Evolutionary conservation across 169 alveolate genomes (phyloP).

Genomic region (Plasmodium gaboni): DNA sequence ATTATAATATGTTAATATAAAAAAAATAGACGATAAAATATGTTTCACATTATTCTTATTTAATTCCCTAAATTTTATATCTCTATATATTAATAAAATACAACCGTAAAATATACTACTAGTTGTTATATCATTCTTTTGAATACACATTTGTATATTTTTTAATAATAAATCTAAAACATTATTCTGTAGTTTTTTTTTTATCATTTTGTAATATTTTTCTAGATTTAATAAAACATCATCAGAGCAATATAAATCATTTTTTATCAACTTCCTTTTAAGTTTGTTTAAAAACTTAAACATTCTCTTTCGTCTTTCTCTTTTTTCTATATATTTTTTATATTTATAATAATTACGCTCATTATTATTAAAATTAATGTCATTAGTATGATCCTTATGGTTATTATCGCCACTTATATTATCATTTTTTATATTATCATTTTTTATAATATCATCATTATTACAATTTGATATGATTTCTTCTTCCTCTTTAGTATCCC

Average conservation of each 20-base stretch:
- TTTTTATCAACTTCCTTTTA: conserved; percentile 53
- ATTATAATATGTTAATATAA: conserved; percentile 62
- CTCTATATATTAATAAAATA: conserved; percentile 56
- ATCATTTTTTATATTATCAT: neutral
- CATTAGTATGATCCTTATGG: too few species aligned
- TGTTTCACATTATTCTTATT: conserved; percentile 44
- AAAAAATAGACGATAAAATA: conserved; percentile 67
- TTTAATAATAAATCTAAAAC: conserved; percentile 42
- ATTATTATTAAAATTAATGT: neutral
- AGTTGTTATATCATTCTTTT: conserved; percentile 72
- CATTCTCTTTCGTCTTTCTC: conserved; percentile 11
- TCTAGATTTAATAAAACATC: conserved; percentile 35
- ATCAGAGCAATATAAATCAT: conserved; percentile 75
- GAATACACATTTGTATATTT: conserved; percentile 27
- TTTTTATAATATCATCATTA: neutral
- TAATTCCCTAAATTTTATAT: conserved; percentile 53
- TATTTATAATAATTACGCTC: neutral
- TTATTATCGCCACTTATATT: neutral
- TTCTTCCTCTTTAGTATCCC: neutral
- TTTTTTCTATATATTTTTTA: neutral
- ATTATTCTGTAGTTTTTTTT: conserved; percentile 54
- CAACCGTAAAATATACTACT: conserved; percentile 70
- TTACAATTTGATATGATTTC: neutral
- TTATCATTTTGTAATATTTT: conserved; percentile 47
- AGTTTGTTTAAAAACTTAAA: conserved; percentile 26